These are phyloP conservation scores for Fagopyrum esculentum DNA, from an alignment of 148 eudicot species.

Conservation along the genomic window DNA sequence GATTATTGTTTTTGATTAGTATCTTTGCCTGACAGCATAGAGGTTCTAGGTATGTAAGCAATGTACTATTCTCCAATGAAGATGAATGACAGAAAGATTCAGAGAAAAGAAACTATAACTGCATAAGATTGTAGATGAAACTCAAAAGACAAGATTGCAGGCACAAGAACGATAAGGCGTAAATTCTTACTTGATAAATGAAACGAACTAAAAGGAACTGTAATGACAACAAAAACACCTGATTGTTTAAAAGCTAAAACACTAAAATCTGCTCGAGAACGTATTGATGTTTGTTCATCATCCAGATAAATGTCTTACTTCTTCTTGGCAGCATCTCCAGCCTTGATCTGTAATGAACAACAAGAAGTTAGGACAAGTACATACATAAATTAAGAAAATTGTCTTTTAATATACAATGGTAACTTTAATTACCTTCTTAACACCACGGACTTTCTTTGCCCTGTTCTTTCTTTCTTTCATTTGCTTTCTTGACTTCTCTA, in stretches of 20 bases:
- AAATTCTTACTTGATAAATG: not conserved
- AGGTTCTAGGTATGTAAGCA: too few species aligned
- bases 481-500: conserved; percentile 80
- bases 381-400: not conserved
- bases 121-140: too few species aligned
- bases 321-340: conserved; percentile 11
- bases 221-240: not conserved
- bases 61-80: too few species aligned
- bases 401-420: too few species aligned
- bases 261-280: not conserved
- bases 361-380: not conserved
- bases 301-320: not conserved
- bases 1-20: not conserved
- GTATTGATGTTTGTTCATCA: not conserved
- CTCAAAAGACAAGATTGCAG: not conserved
- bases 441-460: conserved; percentile 81
- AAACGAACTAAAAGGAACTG: not conserved
- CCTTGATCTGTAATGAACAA: not conserved
- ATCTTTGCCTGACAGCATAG: not conserved
- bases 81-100: too few species aligned
- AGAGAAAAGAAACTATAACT: too few species aligned
- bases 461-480: conserved; percentile 84
- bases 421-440: conserved; percentile 53
- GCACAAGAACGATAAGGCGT: not conserved
- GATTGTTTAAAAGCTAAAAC: not conserved